Base-by-base conservation (phyloP, 1,284 basidiomycete species). In the Trichosporon sp. region DNA sequence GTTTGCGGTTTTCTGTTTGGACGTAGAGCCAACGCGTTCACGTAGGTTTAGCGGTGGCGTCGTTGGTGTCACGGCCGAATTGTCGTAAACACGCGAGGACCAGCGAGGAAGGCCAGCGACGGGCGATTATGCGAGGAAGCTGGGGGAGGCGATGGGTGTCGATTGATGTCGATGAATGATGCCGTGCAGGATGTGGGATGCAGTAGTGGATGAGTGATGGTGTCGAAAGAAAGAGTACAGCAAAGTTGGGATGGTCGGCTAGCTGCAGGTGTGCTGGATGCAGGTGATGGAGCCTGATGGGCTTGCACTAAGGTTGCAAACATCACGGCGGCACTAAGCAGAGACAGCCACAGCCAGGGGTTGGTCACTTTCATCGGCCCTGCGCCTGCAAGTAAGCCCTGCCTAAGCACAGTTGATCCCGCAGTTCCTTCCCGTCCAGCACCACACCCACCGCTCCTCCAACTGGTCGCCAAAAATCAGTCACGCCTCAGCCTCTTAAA, bases 381-480 rank as follows among this genome's bases (percentile, higher is more conserved):
- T 54, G 51, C 51, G 51, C 51, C 51, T 54, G 51, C 51, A 46
- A 7, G 51, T 26, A 2, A 26, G 51, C 51, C 51, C 51, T 54
- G 51, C 19, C 51, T 19, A 54, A 54, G 51, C 51, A 26, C 59
- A n/a, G 59, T 63, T 63, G 59, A 6, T 63, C 32, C 59, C 59
- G 59, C 59, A 32, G 59, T 35, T 16, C 51, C 51, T 54, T 16
- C 37, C 64, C 38, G 12, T 65, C 19, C 51, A 54, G 19, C 51
- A 10, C 21, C 16, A 31, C 26, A 61, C 31, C 6, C 59, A 26
- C 26, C 26, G 2, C 11, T 40, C 3, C 38, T 40, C 16, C 14
- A 4, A 4, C 31, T 16, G 31, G 59, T 32, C 59, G 59, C 35
- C 66, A 67, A 67, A 67, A 67, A 40, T 67, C 66, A 67, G 66